Percentiles rank a stretch among this genome's conserved stretches.
phyloP scores from a whole-genome alignment of 1,284 basidiomycete species.

The Cryptococcus sp. region DNA sequence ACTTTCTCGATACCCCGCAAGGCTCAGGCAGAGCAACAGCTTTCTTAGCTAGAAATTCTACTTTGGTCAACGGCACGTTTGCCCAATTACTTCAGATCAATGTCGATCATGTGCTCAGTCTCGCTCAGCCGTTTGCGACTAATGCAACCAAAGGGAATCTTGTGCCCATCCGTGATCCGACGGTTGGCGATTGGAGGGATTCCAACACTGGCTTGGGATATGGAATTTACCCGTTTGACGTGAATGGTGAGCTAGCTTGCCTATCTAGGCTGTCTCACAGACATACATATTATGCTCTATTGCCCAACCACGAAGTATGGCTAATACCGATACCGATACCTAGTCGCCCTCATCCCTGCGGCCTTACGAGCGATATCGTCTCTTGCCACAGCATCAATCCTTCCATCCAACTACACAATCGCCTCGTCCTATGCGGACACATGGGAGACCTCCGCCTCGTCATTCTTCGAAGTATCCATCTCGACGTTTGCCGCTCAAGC shows the following conservation, averaged over 20 bases:
- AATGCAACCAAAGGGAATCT: constrained; percentile 48
- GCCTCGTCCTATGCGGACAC: constrained; percentile 45
- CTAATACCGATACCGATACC: not conserved
- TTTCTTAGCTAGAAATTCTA: constrained; percentile 45
- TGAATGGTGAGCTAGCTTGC: constrained; percentile 45
- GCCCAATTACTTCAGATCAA: constrained; percentile 49
- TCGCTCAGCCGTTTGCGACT: constrained; percentile 49
- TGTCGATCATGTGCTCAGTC: constrained; percentile 41
- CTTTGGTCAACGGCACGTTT: constrained; percentile 54
- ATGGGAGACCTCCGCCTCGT: constrained; percentile 55
- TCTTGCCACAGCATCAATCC: constrained; percentile 50
- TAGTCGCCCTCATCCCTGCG: constrained; percentile 57
- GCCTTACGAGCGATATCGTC: constrained; percentile 56
- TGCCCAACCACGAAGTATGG: not conserved
- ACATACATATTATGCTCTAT: no score
- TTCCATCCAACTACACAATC: constrained; percentile 44
- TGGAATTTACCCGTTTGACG: constrained; percentile 58
- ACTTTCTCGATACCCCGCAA: constrained; percentile 52
- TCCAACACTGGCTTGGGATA: constrained; percentile 58
- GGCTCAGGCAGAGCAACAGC: constrained; percentile 37
- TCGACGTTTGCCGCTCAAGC: constrained; percentile 39
- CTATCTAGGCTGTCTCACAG: no score
- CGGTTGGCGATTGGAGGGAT: constrained; percentile 60
- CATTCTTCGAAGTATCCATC: constrained; percentile 56
- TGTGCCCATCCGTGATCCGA: constrained; percentile 46